These are phyloP conservation scores for Chalaropsis ovoidea DNA, from an alignment of 2,329 filamentous ascomycete genomes.

Conservation along the genomic window DNA sequence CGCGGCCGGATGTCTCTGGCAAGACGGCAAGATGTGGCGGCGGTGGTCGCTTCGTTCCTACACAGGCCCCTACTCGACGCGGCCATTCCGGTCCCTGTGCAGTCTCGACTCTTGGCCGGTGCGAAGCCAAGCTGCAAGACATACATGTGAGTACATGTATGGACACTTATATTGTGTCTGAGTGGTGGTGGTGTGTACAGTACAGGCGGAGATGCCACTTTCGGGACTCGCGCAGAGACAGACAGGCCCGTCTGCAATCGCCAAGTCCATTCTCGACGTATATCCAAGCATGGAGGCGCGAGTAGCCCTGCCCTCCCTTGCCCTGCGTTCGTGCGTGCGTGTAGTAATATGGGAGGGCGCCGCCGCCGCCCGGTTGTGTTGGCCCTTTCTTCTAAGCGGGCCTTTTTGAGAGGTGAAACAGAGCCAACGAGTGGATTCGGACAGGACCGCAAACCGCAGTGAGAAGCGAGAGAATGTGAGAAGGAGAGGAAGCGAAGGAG, in stretches of 20 bases:
- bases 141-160: too few relatives aligned
- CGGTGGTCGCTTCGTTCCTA: background rate
- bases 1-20: background rate
- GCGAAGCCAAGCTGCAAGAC: background rate
- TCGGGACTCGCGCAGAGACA: background rate
- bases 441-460: background rate
- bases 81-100: background rate
- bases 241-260: background rate
- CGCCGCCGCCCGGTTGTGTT: too few relatives aligned
- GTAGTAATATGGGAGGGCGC: too few relatives aligned
- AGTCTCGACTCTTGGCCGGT: background rate
- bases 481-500: background rate
- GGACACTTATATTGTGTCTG: too few relatives aligned
- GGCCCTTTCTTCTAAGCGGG: background rate
- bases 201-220: background rate
- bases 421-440: conserved; percentile 1
- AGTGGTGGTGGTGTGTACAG: background rate
- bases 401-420: conserved; percentile 8
- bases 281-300: background rate
- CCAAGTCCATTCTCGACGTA: background rate
- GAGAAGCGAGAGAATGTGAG: background rate
- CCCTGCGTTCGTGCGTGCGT: too few relatives aligned
- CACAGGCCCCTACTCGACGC: background rate
- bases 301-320: too few relatives aligned
- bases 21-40: too few relatives aligned